These are phyloP conservation scores for Solanum clarkiae DNA, from an alignment of 257 asterid genomes.

Conservation along the genomic window DNA sequence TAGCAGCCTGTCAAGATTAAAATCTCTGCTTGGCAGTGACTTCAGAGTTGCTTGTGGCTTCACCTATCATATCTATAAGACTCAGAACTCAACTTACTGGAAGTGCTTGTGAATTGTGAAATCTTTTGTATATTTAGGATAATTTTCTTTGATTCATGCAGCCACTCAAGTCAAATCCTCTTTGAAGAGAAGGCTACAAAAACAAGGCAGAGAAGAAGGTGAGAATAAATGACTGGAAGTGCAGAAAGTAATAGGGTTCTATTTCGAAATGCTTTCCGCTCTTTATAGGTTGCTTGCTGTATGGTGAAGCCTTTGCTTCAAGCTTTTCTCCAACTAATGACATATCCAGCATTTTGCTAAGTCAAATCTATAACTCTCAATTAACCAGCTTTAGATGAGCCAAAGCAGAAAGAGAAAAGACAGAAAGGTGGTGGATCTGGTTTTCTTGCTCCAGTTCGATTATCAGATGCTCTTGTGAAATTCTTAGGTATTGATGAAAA, in stretches of 20 bases:
- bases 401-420: constrained; percentile 17
- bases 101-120: background rate
- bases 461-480: constrained; percentile 23
- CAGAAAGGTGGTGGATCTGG: constrained; percentile 16
- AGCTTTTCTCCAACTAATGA: background rate
- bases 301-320: background rate
- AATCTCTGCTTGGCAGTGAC: background rate
- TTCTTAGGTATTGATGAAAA: constrained; percentile 25
- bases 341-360: background rate
- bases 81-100: background rate
- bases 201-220: constrained; percentile 22
- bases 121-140: background rate
- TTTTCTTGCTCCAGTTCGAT: constrained; percentile 18
- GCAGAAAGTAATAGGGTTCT: background rate
- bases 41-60: background rate
- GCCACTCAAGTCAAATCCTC: constrained; percentile 13
- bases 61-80: background rate
- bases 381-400: constrained; percentile 11
- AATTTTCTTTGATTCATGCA: background rate
- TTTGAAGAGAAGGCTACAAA: constrained; percentile 7
- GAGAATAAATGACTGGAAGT: background rate
- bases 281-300: background rate
- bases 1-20: background rate
- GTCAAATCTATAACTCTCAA: background rate
- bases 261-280: background rate